Base-by-base conservation (phyloP, 1,139 yeast species). In the Zhuliangozyma blackwelliae region DNA sequence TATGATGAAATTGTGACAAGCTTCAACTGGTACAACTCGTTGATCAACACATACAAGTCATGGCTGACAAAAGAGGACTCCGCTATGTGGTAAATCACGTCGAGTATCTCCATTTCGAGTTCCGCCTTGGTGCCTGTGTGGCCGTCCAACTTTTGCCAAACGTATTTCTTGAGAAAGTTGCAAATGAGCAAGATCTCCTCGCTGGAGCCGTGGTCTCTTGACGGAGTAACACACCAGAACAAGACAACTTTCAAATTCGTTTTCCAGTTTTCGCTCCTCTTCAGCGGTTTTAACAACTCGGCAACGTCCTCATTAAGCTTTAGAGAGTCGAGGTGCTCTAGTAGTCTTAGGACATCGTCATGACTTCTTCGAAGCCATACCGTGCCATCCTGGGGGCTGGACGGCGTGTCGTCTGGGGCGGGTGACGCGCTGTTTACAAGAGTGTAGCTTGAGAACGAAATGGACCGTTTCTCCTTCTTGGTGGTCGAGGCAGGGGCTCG, bases 1-100 rank as follows among this genome's bases (percentile, higher is more conserved):
- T 88, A 89, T 0, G 86, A 74, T 0, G 90, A 79, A 2, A 83
- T 73, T 1, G 77, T 63, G 25, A 82, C 68, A 21, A 81, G 55
- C 33, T 74, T 72, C 33, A 74, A 55, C 28, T 67, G 71, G 34
- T 72, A 68, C 8, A 83, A 55, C 49, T 79, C 84, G 43, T 77
- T 72, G 16, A 82, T 64, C 33, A 84, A 59, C 6, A 73, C 67
- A 46, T 72, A 72, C 22, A 84, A 55, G 35, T 65, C 63, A 33
- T 60, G 49, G 32, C 59, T 54, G 41, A 61, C 49, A 19, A 38
- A 35, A 11, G 28, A 29, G 6, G 55, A 60, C 36, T 68, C 75
- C 2, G 63, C 65, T 31, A 72, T 46, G 40, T 69, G 74, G 39
- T 75, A 73, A n/a, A 77, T 55, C 3, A 68, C 62, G 25, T 73